Conservation (phyloP, 176 grass and related monocot genomes). For the Avena atlantica region DNA sequence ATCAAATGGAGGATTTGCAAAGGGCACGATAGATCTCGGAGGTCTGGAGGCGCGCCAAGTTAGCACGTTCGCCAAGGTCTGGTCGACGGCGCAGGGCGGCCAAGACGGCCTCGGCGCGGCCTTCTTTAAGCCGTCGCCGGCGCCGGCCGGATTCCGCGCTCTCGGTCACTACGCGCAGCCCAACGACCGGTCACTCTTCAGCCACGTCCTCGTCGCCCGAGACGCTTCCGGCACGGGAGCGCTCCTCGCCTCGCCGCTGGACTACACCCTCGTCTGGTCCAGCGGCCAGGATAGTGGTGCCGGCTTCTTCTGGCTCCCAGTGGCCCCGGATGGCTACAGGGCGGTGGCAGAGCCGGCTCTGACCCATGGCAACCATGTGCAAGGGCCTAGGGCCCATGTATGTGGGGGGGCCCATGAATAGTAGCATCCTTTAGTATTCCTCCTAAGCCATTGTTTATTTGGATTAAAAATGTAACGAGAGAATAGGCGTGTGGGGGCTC, state of each 20-base stretch:
- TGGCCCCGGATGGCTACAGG: constrained; percentile 53
- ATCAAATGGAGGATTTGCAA: constrained; percentile 68
- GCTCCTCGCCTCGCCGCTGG: constrained; percentile 50
- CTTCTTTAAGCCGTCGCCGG: constrained; percentile 65
- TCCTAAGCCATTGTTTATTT: too few relatives aligned
- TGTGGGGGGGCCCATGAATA: too few relatives aligned
- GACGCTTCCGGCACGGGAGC: constrained; percentile 26
- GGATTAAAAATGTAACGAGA: too few relatives aligned
- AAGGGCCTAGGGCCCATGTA: too few relatives aligned
- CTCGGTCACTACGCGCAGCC: constrained; percentile 78
- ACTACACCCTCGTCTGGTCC: constrained; percentile 75
- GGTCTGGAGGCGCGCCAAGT: constrained; percentile 62
- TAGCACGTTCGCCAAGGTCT: constrained; percentile 67
- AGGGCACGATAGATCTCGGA: constrained; percentile 65
- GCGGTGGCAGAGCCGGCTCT: constrained; percentile 20
- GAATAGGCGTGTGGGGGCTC: too few relatives aligned
- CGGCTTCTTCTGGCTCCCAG: constrained; percentile 79
- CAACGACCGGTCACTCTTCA: constrained; percentile 68
- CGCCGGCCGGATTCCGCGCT: constrained; percentile 55
- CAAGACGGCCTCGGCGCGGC: constrained; percentile 54
- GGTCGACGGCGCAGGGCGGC: constrained; percentile 67
- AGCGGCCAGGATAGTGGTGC: constrained; percentile 62
- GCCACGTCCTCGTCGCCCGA: constrained; percentile 60
- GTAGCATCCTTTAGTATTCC: too few relatives aligned
- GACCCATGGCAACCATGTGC: too few relatives aligned